Evolutionary conservation across 306 rosid genomes (phyloP), one percentile per base, ranked within the genome.

Genomic region (Cicer judaicum): DNA sequence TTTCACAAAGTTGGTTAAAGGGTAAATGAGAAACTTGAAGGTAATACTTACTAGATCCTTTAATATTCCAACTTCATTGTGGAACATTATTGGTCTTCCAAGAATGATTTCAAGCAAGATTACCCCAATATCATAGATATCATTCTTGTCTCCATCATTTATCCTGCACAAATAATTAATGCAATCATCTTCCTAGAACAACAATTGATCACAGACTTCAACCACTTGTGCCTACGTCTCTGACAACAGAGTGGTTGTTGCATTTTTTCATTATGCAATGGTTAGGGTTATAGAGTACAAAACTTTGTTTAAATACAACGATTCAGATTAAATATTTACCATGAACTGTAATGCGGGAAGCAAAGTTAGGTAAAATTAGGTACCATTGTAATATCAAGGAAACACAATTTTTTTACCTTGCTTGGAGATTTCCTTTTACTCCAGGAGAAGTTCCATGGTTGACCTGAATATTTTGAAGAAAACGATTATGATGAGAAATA

Each of bases 121-220:
- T 60, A 88, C 95, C 47, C 99, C 99, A 74, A 92, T 88, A 84
- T 90, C 96, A 64, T 88, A 88, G 65, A 94, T 89, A 77, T 94
- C 96, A 80, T 81, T 85, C 91, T 94, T 90, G 70, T 88, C 96
- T 8, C 63, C 90, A 70, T 85, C 83, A 18, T 80, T 79, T 38
- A 64, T 79, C 82, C 97, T 93, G 87, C 78, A 75, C 66, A 75
- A 53, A 52, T 36, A 74, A 47, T 29, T 11, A 36, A 64, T 7
- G 39, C n/a, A 60, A 44, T 68, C 7, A 54, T 21, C 14, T 57
- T 7, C 4, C 29, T 57, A 57, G 8, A 57, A 24, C 62, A 21
- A 10, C 39, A 10, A 6, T 57, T 6, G 10, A 57, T 57, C 16
- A 7, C 16, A 29, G 16, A 57, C 41, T 57, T 29, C 12, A 40